Evolutionary conservation across 2,329 filamentous ascomycete species (phyloP), one percentile per base, ranked within the genome.

Genomic region (Aaosphaeria arxii): DNA sequence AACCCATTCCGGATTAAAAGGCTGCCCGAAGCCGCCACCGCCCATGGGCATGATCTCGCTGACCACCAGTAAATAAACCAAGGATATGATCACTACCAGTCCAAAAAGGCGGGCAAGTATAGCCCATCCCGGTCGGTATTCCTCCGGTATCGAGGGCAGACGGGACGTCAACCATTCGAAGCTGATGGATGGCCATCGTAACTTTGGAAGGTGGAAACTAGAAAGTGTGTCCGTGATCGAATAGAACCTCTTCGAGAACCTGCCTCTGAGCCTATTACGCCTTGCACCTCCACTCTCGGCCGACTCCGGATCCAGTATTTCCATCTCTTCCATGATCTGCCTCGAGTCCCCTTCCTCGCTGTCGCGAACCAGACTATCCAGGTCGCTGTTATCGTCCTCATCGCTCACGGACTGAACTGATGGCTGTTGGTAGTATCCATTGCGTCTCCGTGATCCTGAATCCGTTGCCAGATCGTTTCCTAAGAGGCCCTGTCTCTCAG

Each of bases 31-130:
- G 3, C 62, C 62, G 28, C 82, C 82, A 49, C 80, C 80, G 40
- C 84, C 82, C 57, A 82, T 81, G 36, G 83, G 83, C 62, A 96
- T 89, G 38, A 96, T 71, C 71, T 95, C 88, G 65, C 88, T 90
- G 53, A 91, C 82, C 64, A 97, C 91, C 43, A 97, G 77, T 45
- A 92, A 74, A 70, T 95, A 97, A 40, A 96, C 77, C 52, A 95
- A 79, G 13, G 83, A 81, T 42, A 91, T 75, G 9, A 97, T 84
- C 41, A 95, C 72, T 42, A 91, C 74, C 9, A 95, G 74, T 2
- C 87, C 91, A 50, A 90, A 79, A 32, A 94, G 66, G 30, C 92
- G 83, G 36, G 86, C 86, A 40, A 91, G 67, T 28, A 92, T 75
- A 5, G 94, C 78, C 62, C 79, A 82, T n/a, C 77, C 77, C 17